Conservation (phyloP, 306 rosid species). For the Fragaria vesca region DNA sequence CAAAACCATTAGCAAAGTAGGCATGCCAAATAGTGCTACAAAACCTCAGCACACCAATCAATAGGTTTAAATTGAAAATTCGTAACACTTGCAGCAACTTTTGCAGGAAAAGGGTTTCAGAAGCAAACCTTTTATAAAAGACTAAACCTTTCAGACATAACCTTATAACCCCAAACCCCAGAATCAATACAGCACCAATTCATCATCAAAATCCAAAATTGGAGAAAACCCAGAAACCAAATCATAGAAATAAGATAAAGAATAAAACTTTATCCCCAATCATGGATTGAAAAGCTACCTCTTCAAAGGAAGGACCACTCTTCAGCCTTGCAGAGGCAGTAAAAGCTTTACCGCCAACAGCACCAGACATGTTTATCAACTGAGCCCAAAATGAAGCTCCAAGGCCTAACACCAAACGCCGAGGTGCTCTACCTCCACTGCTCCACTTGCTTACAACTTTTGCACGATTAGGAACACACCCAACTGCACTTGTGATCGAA, state of each 20-base stretch:
- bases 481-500: conserved; percentile 6
- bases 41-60: conserved; percentile 5
- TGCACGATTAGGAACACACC: conserved; percentile 10
- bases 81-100: background rate
- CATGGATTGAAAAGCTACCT: conserved; percentile 39
- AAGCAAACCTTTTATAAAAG: background rate
- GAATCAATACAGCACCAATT: conserved; percentile 2
- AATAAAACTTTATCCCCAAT: too few relatives aligned
- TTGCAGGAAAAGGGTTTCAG: background rate
- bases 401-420: conserved; percentile 57
- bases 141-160: conserved; percentile 4
- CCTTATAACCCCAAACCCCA: background rate
- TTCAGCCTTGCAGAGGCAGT: conserved; percentile 56
- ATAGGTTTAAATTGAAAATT: background rate
- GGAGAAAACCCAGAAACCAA: conserved; percentile 7
- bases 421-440: conserved; percentile 36
- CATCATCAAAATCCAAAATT: background rate
- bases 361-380: conserved; percentile 40
- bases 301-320: conserved; percentile 42
- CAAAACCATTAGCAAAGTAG: background rate
- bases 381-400: conserved; percentile 52
- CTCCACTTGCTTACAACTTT: conserved; percentile 28
- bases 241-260: background rate
- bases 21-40: background rate
- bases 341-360: conserved; percentile 45